Base-by-base conservation (phyloP, 805 yeast genomes). In the Pichia paraexigua region DNA sequence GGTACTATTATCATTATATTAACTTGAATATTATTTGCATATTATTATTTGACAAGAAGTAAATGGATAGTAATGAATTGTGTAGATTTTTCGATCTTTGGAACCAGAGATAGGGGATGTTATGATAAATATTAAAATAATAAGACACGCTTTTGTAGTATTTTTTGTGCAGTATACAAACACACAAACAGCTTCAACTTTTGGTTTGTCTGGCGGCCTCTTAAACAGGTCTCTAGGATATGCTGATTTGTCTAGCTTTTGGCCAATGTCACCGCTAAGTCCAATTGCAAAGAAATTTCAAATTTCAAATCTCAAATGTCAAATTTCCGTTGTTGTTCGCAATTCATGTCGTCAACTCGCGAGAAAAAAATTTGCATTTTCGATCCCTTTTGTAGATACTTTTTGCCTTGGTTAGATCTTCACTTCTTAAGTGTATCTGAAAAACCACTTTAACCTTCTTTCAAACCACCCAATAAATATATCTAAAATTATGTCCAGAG, bases 401-500 rank as follows among this genome's bases (percentile, higher is more conserved):
- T 30, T 30, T 30, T 30, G n/a, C n/a, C 9, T 17, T 15, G 13
- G 43, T 8, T 41, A n/a, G 21, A 41, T 15, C 18, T 27, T 11
- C 12, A 10, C 13, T 11, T 10, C 30, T 27, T 9, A 5, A 27
- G 30, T 6, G 3, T 27, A 3, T 27, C 13, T 27, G 30, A 7
- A 25, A 25, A 2, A 27, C 11, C 30, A 27, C 12, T 10, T 7
- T 27, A 11, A 27, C 17, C 28, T 24, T n/a, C 28, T 17, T 8
- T 17, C 12, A 41, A 24, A 8, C 42, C 21, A 10, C 8, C 25
- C 7, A 24, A 25, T 3, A 15, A 20, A 37, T 2, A 30, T 7
- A 30, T 3, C 11, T 5, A 12, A 27, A 40, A 22, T 18, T 30
- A 51, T 58, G 61, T 58, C 61, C 5, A 87, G 91, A 79, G 96